Conservation (phyloP, 1,284 basidiomycete genomes). For the Ceratobasidium sp. region DNA sequence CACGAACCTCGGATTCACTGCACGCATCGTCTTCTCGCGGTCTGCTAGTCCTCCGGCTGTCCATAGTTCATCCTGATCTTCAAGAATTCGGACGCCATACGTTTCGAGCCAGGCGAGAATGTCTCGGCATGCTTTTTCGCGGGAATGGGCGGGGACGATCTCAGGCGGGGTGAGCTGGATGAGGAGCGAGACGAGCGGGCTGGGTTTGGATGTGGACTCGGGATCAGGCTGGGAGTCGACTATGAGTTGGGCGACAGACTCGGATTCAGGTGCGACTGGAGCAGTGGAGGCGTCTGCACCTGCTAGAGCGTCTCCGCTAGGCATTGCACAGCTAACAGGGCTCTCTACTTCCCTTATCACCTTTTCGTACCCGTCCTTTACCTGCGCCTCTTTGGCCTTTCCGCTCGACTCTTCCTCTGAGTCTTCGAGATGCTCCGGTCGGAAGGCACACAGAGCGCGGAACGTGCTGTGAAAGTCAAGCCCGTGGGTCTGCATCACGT, state of each 20-base stretch:
- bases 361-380: not conserved
- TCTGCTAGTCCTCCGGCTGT: slow-evolving; percentile 49
- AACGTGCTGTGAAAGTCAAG: slow-evolving; percentile 89
- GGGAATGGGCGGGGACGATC: not conserved
- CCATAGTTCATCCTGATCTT: slow-evolving; percentile 61
- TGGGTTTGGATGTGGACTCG: not conserved
- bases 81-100: slow-evolving; percentile 70
- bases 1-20: slow-evolving; percentile 86
- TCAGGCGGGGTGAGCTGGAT: slow-evolving; percentile 21
- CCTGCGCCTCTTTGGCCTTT: slow-evolving; percentile 1
- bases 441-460: slow-evolving; percentile 74
- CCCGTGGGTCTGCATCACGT: slow-evolving; percentile 72
- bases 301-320: slow-evolving; percentile 3
- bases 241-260: too few species aligned
- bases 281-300: not conserved
- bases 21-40: slow-evolving; percentile 58
- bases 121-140: slow-evolving; percentile 28
- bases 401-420: not conserved
- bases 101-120: slow-evolving; percentile 67
- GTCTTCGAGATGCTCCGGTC: slow-evolving; percentile 53
- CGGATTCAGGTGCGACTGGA: not conserved
- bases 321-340: slow-evolving; percentile 8
- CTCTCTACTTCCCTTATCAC: slow-evolving; percentile 13
- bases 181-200: slow-evolving; percentile 15
- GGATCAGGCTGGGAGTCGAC: not conserved